A percentile compares a stretch with the other conserved stretches of the same genome.
These are phyloP conservation scores for Trichoderma endophyticum DNA, from an alignment of 2,329 filamentous ascomycete genomes.

Conservation along the genomic window DNA sequence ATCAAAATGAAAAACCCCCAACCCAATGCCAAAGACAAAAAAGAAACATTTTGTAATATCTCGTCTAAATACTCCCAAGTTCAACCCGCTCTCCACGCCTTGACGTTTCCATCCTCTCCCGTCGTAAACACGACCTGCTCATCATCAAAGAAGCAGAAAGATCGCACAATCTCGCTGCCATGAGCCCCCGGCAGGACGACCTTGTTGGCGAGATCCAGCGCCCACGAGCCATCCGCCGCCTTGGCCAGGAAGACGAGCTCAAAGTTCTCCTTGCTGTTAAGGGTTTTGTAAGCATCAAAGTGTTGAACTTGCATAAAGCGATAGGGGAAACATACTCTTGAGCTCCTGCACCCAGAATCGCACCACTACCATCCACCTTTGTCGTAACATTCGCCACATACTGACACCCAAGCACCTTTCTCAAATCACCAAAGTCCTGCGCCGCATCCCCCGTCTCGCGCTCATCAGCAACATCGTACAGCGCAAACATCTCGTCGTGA, in stretches of 20 bases:
- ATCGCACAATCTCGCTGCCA: conserved; percentile 60
- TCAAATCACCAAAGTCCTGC: conserved; percentile 65
- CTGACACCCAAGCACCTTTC: conserved; percentile 63
- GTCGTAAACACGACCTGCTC: conserved; percentile 56
- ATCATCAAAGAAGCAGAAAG: conserved; percentile 62
- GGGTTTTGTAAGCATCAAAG: neutral
- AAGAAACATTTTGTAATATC: neutral
- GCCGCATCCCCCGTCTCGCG: conserved; percentile 56
- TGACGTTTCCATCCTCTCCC: conserved; percentile 57
- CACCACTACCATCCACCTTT: conserved; percentile 56
- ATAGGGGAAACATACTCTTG: conserved; percentile 56
- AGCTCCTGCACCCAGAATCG: conserved; percentile 62
- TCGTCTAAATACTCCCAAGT: neutral
- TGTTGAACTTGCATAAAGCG: neutral
- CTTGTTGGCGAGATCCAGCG: conserved; percentile 50
- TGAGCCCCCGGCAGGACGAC: conserved; percentile 62
- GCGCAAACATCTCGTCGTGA: conserved; percentile 73
- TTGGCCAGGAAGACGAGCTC: conserved; percentile 59
- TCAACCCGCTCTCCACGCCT: conserved; percentile 49
- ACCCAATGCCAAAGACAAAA: neutral
- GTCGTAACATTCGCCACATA: conserved; percentile 68
- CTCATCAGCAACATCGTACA: conserved; percentile 67
- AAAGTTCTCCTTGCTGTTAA: conserved; percentile 51
- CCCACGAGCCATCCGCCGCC: conserved; percentile 46
- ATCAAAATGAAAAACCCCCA: neutral